phyloP scores from a whole-genome alignment of 257 asterid species.

The Solanum chmielewskii region DNA sequence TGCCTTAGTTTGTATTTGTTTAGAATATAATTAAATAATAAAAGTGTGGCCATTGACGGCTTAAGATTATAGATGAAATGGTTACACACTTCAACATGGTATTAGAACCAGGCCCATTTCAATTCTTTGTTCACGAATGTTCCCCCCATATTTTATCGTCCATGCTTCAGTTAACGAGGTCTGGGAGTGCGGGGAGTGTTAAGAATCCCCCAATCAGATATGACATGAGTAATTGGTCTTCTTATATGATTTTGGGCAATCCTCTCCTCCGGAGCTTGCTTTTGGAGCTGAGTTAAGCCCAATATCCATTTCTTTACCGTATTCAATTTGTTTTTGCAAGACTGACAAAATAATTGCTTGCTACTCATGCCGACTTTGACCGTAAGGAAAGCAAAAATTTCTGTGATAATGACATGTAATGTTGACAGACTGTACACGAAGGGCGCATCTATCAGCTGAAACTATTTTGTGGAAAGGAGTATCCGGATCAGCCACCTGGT shows the following conservation, averaged over 20 bases:
- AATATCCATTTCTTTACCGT: not conserved
- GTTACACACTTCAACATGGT: not conserved
- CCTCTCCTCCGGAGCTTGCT: not conserved
- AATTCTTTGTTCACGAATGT: not conserved
- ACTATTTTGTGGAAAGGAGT: conserved; percentile 68
- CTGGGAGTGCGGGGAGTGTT: not conserved
- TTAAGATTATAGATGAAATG: not conserved
- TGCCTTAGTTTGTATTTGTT: not conserved
- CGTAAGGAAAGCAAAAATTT: not conserved
- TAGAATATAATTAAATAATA: not conserved
- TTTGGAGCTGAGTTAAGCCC: not conserved
- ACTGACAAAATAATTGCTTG: not conserved
- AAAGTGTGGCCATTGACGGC: not conserved
- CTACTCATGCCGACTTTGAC: not conserved
- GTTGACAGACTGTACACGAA: conserved; percentile 61
- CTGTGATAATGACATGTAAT: conserved; percentile 2
- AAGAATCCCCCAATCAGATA: not conserved
- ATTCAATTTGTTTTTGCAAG: not conserved
- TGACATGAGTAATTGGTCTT: not conserved
- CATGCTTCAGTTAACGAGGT: not conserved
- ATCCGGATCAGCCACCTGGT: conserved; percentile 65
- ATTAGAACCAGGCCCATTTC: not conserved
- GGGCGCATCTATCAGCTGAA: conserved; percentile 78
- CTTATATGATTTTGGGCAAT: not conserved
- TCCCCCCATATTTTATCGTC: not conserved